Evolutionary conservation across 75 land plant genomes (phyloP).

Genomic region (Selaginella moellendorffii): DNA sequence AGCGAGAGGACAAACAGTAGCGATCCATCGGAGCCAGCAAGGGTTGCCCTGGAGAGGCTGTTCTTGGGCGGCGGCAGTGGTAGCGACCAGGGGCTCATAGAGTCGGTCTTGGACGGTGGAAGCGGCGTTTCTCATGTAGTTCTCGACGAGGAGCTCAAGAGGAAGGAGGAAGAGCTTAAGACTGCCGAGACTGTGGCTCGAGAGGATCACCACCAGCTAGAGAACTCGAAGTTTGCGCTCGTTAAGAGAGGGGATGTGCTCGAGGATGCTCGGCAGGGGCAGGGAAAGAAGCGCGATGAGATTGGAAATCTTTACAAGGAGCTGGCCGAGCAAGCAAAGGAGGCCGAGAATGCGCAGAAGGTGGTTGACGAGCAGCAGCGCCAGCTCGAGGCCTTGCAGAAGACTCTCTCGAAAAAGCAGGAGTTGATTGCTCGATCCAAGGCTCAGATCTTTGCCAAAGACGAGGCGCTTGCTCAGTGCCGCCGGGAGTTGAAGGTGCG

Average conservation of each 20-base stretch:
- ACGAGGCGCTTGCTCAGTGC: constrained; percentile 28
- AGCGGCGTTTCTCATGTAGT: constrained; percentile 43
- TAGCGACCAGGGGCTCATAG: no score
- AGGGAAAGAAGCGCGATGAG: constrained; percentile 15
- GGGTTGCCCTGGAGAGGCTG: not conserved
- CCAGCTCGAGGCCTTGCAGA: constrained; percentile 31
- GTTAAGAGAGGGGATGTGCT: constrained; percentile 38
- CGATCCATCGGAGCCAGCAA: not conserved
- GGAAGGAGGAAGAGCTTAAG: constrained; percentile 61
- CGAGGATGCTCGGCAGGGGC: constrained; percentile 22
- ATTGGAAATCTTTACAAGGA: constrained; percentile 9
- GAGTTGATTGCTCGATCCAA: constrained; percentile 29
- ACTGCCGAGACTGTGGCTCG: constrained; percentile 41
- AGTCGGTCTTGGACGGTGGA: constrained; percentile 43
- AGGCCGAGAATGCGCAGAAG: constrained; percentile 12
- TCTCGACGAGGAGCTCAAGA: constrained; percentile 18
- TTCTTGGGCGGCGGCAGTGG: no score
- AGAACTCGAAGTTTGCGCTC: constrained; percentile 38
- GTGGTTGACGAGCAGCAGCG: constrained; percentile 30
- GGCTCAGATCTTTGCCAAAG: constrained; percentile 36
- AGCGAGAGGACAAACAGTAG: not conserved
- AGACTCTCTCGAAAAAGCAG: constrained; percentile 38
- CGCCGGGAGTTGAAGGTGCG: constrained; percentile 28
- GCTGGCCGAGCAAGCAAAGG: constrained; percentile 1
- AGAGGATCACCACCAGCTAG: constrained; percentile 34